Base-by-base conservation (phyloP, 2,329 filamentous ascomycete genomes). In the Huntiella omanensis region DNA sequence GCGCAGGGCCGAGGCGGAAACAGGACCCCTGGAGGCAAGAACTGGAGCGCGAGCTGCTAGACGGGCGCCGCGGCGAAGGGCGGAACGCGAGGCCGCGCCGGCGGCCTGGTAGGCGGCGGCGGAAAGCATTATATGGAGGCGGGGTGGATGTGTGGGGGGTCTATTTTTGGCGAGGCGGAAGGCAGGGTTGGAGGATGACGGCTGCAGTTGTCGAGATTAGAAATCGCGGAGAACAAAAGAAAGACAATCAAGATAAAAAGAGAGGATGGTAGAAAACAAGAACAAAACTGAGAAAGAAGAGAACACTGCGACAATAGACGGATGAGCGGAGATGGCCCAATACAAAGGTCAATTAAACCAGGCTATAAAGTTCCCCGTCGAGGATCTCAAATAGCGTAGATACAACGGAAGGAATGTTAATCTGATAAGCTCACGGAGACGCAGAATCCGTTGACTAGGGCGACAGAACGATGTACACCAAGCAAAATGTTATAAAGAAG, bases 91-190 rank as follows among this genome's bases (percentile, higher is more conserved):
- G 45, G 48, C 45, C 19, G 45, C 36, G 37, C 39, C 48, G n/a
- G 48, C 43, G 16, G 45, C 48, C 40, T 45, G 47, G 28, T 22
- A 40, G 44, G 44, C 45, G 33, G 22, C 42, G 32, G 48, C 45
- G 19, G 48, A 49, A n/a, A 49, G 48, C 48, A 49, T 49, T 40
- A 15, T 44, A 34, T 22, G 22, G 5, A 35, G 19, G 17, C 8
- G n/a, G 38, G 17, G 7, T 22, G 12, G 43, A 32, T 32, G 28
- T 28, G 37, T 16, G 28, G 37, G 45, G 33, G 41, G 4, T 38
- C 28, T 33, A 28, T 32, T 34, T n/a, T 11, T 22, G 15, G 35
- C 45, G 33, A 47, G 19, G 19, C 28, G 39, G 38, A 34, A 35
- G 45, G 16, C 32, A 39, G 17, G 32, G 37, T 33, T 15, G 12